These are phyloP conservation scores for Platanthera guangdongensis DNA, from an alignment of 106 monocot genomes.

Conservation along the genomic window DNA sequence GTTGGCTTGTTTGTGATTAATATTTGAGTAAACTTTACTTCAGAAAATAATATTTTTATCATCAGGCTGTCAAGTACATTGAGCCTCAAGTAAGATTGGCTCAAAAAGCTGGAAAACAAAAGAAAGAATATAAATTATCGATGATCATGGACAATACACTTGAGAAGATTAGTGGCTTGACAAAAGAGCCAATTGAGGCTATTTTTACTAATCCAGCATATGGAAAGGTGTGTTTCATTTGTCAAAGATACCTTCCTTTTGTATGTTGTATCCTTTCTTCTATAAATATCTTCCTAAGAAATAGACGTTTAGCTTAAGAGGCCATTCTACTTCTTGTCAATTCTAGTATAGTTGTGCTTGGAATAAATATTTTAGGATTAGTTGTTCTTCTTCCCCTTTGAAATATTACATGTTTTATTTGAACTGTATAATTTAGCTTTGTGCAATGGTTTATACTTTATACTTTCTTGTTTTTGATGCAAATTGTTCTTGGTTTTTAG, in stretches of 20 bases:
- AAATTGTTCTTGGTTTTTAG: conserved; percentile 24
- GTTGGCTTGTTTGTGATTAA: background rate
- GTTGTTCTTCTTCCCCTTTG: background rate
- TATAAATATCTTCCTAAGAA: background rate
- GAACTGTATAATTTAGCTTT: background rate
- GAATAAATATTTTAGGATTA: background rate
- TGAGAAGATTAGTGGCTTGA: conserved; percentile 59
- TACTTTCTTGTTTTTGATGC: background rate
- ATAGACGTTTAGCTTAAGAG: background rate
- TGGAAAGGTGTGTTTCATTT: conserved; percentile 59
- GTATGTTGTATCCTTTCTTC: background rate
- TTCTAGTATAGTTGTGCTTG: background rate
- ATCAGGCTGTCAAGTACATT: conserved; percentile 88
- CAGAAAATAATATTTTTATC: conserved; percentile 13
- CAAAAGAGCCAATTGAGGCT: conserved; percentile 64
- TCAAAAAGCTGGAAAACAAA: conserved; percentile 76
- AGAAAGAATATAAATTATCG: conserved; percentile 82
- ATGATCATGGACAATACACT: conserved; percentile 60
- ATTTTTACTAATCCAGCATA: conserved; percentile 84
- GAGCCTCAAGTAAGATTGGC: conserved; percentile 90
- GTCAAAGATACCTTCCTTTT: background rate
- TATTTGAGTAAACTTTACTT: background rate
- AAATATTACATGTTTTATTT: background rate
- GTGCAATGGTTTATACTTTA: background rate
- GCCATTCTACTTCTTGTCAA: background rate